Percentiles rank a stretch among this genome's conserved stretches.
Evolutionary conservation across 73 alveolate species (phyloP).

Genomic region (Paramecium bursaria): DNA sequence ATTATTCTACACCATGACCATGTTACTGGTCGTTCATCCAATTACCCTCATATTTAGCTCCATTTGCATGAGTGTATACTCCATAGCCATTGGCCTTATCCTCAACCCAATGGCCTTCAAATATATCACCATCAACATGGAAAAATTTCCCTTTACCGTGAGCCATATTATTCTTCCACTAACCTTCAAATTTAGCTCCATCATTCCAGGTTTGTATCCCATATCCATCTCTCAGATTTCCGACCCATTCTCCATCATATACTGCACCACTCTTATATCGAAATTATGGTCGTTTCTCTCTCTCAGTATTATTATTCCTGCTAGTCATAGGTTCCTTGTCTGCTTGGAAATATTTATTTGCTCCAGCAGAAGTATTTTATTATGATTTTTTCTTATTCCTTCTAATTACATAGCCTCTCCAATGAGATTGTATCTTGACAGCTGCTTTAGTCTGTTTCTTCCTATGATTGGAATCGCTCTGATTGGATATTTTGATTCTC

Average conservation of each 20-base stretch:
- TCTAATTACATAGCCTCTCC: slow-evolving; percentile 25
- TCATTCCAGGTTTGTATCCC: slow-evolving; percentile 67
- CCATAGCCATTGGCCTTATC: slow-evolving; percentile 75
- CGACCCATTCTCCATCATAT: slow-evolving; percentile 73
- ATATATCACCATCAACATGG: slow-evolving; percentile 74
- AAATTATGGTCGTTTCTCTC: slow-evolving; percentile 70
- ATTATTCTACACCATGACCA: slow-evolving; percentile 77
- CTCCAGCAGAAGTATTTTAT: too few relatives aligned
- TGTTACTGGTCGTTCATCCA: slow-evolving; percentile 74
- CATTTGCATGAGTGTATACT: slow-evolving; percentile 65
- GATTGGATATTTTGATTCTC: too few relatives aligned
- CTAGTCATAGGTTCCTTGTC: too few relatives aligned
- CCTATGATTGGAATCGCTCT: too few relatives aligned
- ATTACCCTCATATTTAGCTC: slow-evolving; percentile 75
- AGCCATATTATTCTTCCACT: slow-evolving; percentile 72
- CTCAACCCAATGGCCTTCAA: slow-evolving; percentile 69
- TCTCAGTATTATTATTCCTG: slow-evolving; percentile 15
- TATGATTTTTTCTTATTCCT: too few relatives aligned
- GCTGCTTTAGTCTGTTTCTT: neutral
- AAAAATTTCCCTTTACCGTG: slow-evolving; percentile 73
- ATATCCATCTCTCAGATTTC: slow-evolving; percentile 65
- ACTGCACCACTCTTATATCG: slow-evolving; percentile 67
- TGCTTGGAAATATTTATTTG: too few relatives aligned
- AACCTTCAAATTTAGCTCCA: slow-evolving; percentile 69
- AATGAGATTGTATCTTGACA: neutral